Conservation (phyloP, 192 early-diverging fungal genomes). For the Powellomyces hirtus region DNA sequence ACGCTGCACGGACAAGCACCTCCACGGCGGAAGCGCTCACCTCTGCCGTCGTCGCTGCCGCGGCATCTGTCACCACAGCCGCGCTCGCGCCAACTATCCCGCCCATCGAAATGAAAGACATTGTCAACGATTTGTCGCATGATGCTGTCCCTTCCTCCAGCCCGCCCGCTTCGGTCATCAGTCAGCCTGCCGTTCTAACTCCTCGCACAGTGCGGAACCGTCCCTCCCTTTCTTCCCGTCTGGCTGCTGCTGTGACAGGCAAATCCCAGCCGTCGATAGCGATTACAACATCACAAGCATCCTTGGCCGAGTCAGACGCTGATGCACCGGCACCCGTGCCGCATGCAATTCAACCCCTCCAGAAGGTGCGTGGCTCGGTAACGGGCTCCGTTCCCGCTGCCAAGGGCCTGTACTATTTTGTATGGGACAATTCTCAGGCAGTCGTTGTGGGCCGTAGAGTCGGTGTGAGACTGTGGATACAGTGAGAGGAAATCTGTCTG, state of each 20-base stretch:
- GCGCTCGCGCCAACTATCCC: not conserved
- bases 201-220: not conserved
- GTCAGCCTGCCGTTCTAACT: not conserved
- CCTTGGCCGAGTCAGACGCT: not conserved
- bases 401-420: conserved; percentile 42
- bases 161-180: not conserved
- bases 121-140: not conserved
- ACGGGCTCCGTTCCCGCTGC: not conserved
- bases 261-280: not conserved
- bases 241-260: conserved; percentile 18
- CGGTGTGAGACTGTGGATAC: conserved; percentile 29
- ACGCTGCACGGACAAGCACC: not conserved
- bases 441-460: conserved; percentile 32
- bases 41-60: not conserved
- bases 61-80: not conserved
- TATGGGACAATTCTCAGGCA: conserved; percentile 41
- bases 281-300: not conserved
- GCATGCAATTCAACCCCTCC: not conserved
- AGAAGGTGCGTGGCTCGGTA: not conserved
- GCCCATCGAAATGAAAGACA: not conserved
- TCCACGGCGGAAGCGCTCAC: not conserved
- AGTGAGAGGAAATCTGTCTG: not conserved
- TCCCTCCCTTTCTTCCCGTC: conserved; percentile 14
- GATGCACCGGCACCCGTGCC: not conserved
- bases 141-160: not conserved